phyloP scores from a whole-genome alignment of 768 basidiomycete genomes.

The Tricholoma saponaceum region DNA sequence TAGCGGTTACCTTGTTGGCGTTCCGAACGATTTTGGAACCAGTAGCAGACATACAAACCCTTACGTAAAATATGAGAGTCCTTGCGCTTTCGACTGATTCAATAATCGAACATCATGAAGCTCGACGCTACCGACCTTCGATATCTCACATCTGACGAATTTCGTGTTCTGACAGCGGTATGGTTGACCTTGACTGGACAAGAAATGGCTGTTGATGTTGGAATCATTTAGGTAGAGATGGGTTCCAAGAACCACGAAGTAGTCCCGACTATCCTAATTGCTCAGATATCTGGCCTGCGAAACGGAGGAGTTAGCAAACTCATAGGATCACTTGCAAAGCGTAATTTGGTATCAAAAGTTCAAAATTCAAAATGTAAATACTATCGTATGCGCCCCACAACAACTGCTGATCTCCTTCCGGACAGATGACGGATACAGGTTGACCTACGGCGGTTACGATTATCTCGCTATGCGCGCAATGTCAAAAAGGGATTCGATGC shows the following conservation, averaged over 20 bases:
- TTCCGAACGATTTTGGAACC: conserved; percentile 8
- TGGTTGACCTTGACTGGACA: conserved; percentile 5
- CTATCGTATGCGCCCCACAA: not conserved
- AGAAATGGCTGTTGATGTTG: not conserved
- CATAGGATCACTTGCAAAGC: conserved; percentile 85
- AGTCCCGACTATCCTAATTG: conserved; percentile 84
- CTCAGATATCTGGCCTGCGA: conserved; percentile 88
- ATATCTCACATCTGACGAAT: conserved; percentile 90
- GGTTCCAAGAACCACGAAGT: conserved; percentile 98
- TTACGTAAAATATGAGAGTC: not conserved
- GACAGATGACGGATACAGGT: conserved; percentile 91
- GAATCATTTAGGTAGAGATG: conserved; percentile 75
- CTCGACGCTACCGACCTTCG: conserved; percentile 92
- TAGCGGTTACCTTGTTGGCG: conserved; percentile 13
- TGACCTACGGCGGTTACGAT: conserved; percentile 99
- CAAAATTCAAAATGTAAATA: conserved; percentile 85
- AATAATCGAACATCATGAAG: conserved; percentile 55
- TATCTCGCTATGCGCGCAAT: conserved; percentile 91
- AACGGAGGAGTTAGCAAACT: conserved; percentile 93
- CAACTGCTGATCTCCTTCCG: not conserved
- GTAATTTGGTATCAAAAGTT: conserved; percentile 84
- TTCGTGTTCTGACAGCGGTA: conserved; percentile 94
- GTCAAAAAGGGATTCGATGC: conserved; percentile 83
- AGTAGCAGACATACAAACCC: not conserved
- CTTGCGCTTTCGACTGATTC: not conserved